Evolutionary conservation across 129 eudicot genomes (phyloP).

Genomic region (Pseudognaphalium luteoalbum): DNA sequence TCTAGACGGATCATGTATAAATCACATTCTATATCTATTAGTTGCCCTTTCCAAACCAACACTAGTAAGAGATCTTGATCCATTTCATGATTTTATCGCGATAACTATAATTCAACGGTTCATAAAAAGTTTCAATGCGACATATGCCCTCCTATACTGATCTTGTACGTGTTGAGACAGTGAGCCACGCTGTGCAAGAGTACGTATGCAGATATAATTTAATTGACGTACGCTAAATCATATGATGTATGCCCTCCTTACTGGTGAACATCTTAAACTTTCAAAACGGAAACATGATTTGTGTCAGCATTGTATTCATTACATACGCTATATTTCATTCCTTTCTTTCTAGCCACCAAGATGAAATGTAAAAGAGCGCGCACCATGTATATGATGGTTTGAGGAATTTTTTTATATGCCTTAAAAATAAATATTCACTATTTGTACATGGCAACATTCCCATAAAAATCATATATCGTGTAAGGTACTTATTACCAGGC

Average conservation of each 20-base stretch:
- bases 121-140: not conserved
- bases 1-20: no score
- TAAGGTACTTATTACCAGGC: not conserved
- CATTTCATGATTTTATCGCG: no score
- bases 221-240: not conserved
- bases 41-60: no score
- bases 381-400: not conserved
- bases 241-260: not conserved
- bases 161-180: not conserved
- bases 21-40: no score
- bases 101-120: not conserved
- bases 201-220: no score
- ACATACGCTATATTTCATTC: slow-evolving; percentile 20
- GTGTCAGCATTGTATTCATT: not conserved
- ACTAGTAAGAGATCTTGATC: no score
- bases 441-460: not conserved
- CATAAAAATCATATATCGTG: not conserved
- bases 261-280: not conserved
- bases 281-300: not conserved
- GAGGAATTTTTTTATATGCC: not conserved
- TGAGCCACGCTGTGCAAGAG: not conserved
- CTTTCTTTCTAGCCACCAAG: not conserved
- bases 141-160: slow-evolving; percentile 7
- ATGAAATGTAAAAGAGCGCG: not conserved
- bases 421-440: not conserved